Conservation (phyloP, 495 filamentous ascomycete species). For the Filosporella fistucella region DNA sequence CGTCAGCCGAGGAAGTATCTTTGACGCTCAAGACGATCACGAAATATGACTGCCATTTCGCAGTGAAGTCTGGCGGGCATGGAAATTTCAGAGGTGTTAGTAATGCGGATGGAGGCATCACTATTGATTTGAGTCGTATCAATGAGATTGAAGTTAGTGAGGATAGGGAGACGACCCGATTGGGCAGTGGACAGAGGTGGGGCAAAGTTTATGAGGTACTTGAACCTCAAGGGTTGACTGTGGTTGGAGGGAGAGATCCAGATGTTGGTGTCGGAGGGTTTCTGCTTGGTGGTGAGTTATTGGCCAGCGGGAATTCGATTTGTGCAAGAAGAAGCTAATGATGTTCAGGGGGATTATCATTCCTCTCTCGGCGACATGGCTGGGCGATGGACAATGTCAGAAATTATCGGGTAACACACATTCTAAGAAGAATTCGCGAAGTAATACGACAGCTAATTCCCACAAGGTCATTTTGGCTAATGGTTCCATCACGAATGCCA, state of each 20-base stretch:
- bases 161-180: conserved; percentile 24
- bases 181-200: conserved; percentile 39
- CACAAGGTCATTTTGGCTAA: conserved; percentile 44
- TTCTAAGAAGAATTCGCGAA: too few species aligned
- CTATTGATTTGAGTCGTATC: conserved; percentile 27
- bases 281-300: conserved; percentile 31
- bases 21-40: background rate
- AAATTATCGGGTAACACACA: too few species aligned
- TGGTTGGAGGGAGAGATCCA: conserved; percentile 45
- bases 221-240: conserved; percentile 31
- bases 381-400: conserved; percentile 42
- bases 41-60: conserved; percentile 17
- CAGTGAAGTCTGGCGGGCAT: conserved; percentile 30
- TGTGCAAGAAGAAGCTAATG: conserved; percentile 32
- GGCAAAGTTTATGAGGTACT: conserved; percentile 42
- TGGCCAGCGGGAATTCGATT: conserved; percentile 39
- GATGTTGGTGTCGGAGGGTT: conserved; percentile 52
- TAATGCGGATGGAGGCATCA: conserved; percentile 30
- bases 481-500: conserved; percentile 43
- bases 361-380: too few species aligned
- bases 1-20: background rate
- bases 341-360: too few species aligned
- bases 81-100: conserved; percentile 18
- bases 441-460: background rate
- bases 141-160: conserved; percentile 24